Evolutionary conservation across 2,329 filamentous ascomycete genomes (phyloP).

Genomic region (Beauveria sp.): DNA sequence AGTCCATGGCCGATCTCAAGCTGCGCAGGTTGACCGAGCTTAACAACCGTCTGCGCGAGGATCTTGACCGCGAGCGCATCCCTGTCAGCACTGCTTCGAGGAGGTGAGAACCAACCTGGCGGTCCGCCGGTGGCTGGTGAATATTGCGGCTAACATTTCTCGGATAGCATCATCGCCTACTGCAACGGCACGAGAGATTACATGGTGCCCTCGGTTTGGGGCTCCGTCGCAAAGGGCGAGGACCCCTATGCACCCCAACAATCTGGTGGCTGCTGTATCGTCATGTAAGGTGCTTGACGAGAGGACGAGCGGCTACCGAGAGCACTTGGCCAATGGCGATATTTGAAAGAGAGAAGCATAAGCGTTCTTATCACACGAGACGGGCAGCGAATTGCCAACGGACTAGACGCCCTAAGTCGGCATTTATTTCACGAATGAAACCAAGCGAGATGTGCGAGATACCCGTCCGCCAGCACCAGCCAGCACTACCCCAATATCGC

Average conservation of each 20-base stretch:
- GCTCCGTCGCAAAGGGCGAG: constrained; percentile 85
- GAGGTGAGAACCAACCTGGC: constrained; percentile 48
- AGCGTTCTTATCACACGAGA: background rate
- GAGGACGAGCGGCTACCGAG: background rate
- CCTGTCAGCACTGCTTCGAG: constrained; percentile 90
- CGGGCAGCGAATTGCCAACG: background rate
- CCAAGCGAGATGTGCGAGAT: constrained; percentile 14
- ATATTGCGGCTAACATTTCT: background rate
- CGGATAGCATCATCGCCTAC: constrained; percentile 82
- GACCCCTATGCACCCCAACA: constrained; percentile 98
- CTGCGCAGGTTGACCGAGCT: constrained; percentile 91
- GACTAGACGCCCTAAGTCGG: background rate
- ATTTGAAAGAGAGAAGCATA: background rate
- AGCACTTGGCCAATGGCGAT: background rate
- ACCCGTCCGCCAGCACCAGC: constrained; percentile 14
- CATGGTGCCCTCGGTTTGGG: constrained; percentile 98
- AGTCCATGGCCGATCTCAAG: constrained; percentile 98
- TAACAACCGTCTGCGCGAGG: constrained; percentile 91
- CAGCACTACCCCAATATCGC: background rate
- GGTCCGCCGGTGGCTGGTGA: background rate
- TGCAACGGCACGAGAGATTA: constrained; percentile 97
- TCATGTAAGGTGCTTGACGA: constrained; percentile 60
- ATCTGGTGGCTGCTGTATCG: constrained; percentile 82
- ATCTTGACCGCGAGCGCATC: constrained; percentile 89
- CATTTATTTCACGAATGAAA: background rate